Conservation (phyloP, 1,284 basidiomycete genomes). For the Trichosporon inkin region DNA sequence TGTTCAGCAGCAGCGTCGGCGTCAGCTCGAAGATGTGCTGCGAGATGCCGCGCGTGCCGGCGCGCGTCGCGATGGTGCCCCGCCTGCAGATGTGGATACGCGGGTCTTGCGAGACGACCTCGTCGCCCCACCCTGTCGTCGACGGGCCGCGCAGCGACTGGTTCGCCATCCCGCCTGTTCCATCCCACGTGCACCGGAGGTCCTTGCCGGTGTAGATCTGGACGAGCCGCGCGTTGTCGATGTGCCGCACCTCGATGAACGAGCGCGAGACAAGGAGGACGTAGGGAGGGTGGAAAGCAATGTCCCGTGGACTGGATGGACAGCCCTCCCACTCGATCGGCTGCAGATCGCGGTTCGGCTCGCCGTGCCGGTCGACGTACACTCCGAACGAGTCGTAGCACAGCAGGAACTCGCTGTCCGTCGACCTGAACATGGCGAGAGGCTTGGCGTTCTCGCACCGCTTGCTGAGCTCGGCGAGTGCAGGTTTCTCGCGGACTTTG, state of each 20-base stretch:
- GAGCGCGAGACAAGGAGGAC: slow-evolving; percentile 83
- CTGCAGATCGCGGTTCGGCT: slow-evolving; percentile 64
- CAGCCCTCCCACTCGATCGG: slow-evolving; percentile 90
- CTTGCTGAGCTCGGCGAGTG: slow-evolving; percentile 66
- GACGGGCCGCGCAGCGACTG: slow-evolving; percentile 35
- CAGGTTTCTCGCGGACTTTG: slow-evolving; percentile 63
- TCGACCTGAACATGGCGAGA: slow-evolving; percentile 85
- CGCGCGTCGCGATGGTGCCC: slow-evolving; percentile 23
- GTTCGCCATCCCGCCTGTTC: slow-evolving; percentile 39
- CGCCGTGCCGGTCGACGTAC: slow-evolving; percentile 60
- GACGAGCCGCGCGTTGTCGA: slow-evolving; percentile 73
- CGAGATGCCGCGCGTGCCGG: slow-evolving; percentile 36
- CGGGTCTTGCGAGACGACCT: slow-evolving; percentile 46
- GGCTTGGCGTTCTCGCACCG: slow-evolving; percentile 74
- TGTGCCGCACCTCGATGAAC: slow-evolving; percentile 89
- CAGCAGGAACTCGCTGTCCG: slow-evolving; percentile 83
- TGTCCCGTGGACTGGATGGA: slow-evolving; percentile 63
- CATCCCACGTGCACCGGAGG: slow-evolving; percentile 79
- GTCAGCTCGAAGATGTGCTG: slow-evolving; percentile 50
- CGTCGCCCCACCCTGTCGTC: slow-evolving; percentile 47
- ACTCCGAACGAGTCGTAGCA: slow-evolving; percentile 93
- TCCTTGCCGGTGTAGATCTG: slow-evolving; percentile 83
- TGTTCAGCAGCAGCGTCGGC: slow-evolving; percentile 48
- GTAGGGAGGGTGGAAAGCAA: slow-evolving; percentile 83
- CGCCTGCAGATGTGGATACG: slow-evolving; percentile 49